Evolutionary conservation across 164 flowering plant species (phyloP), one percentile per base, ranked within the genome.

Genomic region (Liquidambar formosana): DNA sequence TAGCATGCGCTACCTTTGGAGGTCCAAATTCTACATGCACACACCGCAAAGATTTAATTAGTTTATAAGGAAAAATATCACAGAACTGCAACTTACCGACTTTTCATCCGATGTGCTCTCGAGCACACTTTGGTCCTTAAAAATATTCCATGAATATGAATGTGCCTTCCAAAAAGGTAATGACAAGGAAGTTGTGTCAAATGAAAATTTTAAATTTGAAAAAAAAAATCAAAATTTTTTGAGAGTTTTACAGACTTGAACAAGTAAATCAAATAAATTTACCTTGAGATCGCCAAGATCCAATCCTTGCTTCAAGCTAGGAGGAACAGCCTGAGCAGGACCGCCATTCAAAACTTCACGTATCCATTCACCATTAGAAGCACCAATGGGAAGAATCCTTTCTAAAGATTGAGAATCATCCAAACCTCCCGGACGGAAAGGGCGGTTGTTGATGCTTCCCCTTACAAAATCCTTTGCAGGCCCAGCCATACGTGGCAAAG

Each of bases 341-440:
- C 93, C 90, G 63, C 97, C 99, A 67, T 76, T 71, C 28, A 93
- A 71, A 63, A 96, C 67, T 79, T 91, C 97, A 41, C 65, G 81
- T 22, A 88, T 85, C 99, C 99, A 96, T 61, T 89, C 92, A 66
- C 95, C 95, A 78, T 75, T 82, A 27, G 78, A 66, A 46, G 85
- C 97, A 76, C 94, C 95, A 64, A 77, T 84, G 48, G 96, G 98
- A 66, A 86, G 73, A 61, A 69, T 66, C 72, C 88, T 88, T 71
- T 85, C 89, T 22, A 78, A 57, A 64, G 88, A 72, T 66, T 83
- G 87, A 74, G 94, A 78, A 66, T 78, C 82, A 48, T 86, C 96
- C 68, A 96, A 78, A 71, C 99, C 98, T 48, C 99, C 98, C 0
- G 99, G 98, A 22, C 85, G 94, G 72, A 96, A 96, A 66, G 99